Conservation (phyloP, 805 yeast genomes). For the Kluyveromyces nonfermentans region DNA sequence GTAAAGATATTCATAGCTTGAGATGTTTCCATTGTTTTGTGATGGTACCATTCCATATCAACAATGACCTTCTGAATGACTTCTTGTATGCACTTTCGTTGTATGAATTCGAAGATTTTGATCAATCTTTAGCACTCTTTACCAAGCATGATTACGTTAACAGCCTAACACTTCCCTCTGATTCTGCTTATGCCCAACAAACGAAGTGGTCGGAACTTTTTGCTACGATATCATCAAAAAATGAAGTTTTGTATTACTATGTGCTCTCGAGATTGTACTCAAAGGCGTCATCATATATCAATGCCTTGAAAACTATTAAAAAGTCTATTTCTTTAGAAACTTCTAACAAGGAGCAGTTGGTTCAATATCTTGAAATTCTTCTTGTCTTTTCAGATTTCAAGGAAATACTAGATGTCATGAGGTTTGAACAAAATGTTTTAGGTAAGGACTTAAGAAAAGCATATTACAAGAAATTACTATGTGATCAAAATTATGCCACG, state of each 20-base stretch:
- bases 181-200: constrained; percentile 10
- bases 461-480: constrained; percentile 15
- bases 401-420: constrained; percentile 26
- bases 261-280: constrained; percentile 21
- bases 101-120: constrained; percentile 19
- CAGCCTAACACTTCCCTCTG: constrained; percentile 13
- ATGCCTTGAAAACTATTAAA: constrained; percentile 21
- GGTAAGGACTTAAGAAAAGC: constrained; percentile 13
- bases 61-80: constrained; percentile 17
- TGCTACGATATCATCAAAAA: constrained; percentile 10
- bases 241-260: constrained; percentile 18
- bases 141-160: constrained; percentile 19
- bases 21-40: constrained; percentile 12
- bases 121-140: constrained; percentile 20
- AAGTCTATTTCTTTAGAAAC: constrained; percentile 19
- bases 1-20: constrained; percentile 4
- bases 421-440: constrained; percentile 20
- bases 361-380: constrained; percentile 21
- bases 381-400: constrained; percentile 18
- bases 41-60: constrained; percentile 14
- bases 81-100: constrained; percentile 20
- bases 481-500: constrained; percentile 9
- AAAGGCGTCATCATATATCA: constrained; percentile 12
- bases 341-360: constrained; percentile 16
- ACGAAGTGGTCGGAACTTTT: constrained; percentile 19